Conservation (phyloP, 2,329 filamentous ascomycete genomes). For the Stagonosporopsis vannaccii region DNA sequence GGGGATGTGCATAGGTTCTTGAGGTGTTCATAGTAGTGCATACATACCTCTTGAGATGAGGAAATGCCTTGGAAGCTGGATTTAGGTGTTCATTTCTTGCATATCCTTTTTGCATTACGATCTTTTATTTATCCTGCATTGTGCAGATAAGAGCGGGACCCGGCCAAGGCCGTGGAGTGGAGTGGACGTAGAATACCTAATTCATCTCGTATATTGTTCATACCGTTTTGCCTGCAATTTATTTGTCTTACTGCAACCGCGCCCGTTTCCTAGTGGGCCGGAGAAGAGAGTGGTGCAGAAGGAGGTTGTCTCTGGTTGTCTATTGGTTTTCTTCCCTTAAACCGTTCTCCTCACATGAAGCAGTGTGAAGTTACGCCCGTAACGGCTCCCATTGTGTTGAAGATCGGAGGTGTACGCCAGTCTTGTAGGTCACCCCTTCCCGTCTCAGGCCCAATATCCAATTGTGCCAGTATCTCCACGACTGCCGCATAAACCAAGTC, state of each 20-base stretch:
- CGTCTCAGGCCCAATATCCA: neutral
- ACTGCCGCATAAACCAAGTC: constrained; percentile 1
- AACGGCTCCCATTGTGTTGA: neutral
- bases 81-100: constrained; percentile 9
- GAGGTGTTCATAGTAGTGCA: neutral
- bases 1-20: neutral
- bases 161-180: too few relatives aligned
- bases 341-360: neutral
- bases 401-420: neutral
- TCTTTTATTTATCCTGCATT: neutral
- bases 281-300: too few relatives aligned
- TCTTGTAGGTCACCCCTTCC: neutral
- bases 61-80: neutral
- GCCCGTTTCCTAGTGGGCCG: too few relatives aligned
- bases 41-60: neutral
- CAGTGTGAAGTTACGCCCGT: neutral
- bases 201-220: too few relatives aligned
- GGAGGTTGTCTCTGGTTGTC: too few relatives aligned
- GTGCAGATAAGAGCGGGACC: too few relatives aligned
- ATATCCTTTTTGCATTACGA: constrained; percentile 5
- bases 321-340: too few relatives aligned
- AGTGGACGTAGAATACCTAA: too few relatives aligned
- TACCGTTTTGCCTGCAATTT: too few relatives aligned
- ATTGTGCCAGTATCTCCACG: neutral
- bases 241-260: too few relatives aligned